Base-by-base conservation (phyloP, 192 early-diverging fungal species). In the Kickxella alabastrina region DNA sequence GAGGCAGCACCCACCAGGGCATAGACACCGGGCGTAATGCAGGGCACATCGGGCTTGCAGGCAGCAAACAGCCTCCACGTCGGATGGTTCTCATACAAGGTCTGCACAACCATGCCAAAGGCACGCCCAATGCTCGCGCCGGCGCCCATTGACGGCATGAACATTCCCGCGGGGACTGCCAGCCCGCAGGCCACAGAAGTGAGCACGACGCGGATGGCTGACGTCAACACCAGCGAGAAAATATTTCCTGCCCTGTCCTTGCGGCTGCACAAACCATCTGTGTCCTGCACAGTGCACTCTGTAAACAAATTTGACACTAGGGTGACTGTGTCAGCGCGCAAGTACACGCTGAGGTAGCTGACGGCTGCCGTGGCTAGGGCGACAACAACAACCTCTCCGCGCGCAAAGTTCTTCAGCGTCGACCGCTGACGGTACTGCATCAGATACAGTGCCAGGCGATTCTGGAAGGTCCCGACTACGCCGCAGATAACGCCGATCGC, bases 101-200 rank as follows among this genome's bases (percentile, higher is more conserved):
- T 58, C 67, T 92, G 85, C 15, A 95, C 87, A 2, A 85, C 26
- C 60, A 98, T 87, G 18, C 95, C 95, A 23, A 95, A 42, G 6
- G 88, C 83, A n/a, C 95, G 83, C 8, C 95, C 95, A 76, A 93
- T 88, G n/a, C 89, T 83, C 4, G 90, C 93, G 1, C 92, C 92
- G 38, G 90, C 86, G 10, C 82, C 88, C 87, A 93, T 91, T 8
- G 89, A 87, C 6, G 92, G 92, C 45, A 90, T 79, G 53, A 91
- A 89, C 50, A 89, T 84, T 24, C 92, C 92, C 12, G 80, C 84
- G 4, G 92, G 92, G 12, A 93, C 85, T 4, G 80, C 68, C 24
- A 85, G 49, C 1, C 89, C 92, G 68, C 86, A 87, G 1, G 89
- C 87, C 6, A 90, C 43, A 6, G 82, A 67, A 4, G 85, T 88